Percentiles rank a stretch among this genome's conserved stretches.
Conservation (phyloP, 306 rosid genomes). For the Malus asiatica region DNA sequence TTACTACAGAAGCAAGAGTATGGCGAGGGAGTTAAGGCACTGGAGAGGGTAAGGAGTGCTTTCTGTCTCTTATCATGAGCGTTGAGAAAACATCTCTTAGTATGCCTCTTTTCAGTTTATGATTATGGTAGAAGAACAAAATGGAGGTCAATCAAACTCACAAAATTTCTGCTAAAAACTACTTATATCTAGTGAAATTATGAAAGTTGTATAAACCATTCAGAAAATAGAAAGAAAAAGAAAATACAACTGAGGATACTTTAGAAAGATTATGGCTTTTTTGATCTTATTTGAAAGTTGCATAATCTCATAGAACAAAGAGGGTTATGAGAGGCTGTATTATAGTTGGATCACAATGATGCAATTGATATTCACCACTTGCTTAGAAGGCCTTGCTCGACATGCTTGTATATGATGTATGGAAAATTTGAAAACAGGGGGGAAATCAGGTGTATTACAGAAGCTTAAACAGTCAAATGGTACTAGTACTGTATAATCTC, state of each 20-base stretch:
- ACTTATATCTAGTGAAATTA: neutral
- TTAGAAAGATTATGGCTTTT: neutral
- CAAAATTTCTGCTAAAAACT: neutral
- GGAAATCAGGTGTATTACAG: neutral
- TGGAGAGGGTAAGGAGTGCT: conserved; percentile 62
- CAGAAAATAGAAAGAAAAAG: too few species aligned
- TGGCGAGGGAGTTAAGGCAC: conserved; percentile 57
- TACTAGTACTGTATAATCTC: neutral
- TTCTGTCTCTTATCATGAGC: conserved; percentile 7
- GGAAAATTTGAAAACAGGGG: neutral
- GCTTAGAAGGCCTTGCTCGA: neutral
- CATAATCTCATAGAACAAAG: neutral
- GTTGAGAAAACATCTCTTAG: neutral
- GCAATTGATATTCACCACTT: neutral
- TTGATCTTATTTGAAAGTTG: neutral
- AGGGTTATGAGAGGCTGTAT: neutral
- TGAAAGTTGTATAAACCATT: neutral
- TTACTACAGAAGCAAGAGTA: conserved; percentile 51
- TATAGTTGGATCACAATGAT: neutral
- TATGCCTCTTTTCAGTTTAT: neutral
- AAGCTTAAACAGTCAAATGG: neutral
- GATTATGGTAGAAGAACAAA: neutral
- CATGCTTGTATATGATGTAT: neutral
- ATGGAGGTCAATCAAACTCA: neutral
- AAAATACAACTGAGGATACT: neutral